Evolutionary conservation across 768 basidiomycete species (phyloP).

Genomic region (Agrocybe praecox): DNA sequence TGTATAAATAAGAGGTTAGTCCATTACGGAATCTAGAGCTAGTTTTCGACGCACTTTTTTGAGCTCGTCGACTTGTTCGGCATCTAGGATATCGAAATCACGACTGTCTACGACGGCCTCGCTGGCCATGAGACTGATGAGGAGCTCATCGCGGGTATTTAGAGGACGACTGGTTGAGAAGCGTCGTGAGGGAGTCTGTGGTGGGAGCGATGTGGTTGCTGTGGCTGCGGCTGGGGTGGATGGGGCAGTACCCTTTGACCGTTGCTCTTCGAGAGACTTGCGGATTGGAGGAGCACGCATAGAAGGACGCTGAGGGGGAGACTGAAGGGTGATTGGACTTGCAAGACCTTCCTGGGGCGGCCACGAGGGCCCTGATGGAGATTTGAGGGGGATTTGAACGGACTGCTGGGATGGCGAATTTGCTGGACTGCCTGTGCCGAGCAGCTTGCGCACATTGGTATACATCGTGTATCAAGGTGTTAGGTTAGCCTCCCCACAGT

Average conservation of each 20-base stretch:
- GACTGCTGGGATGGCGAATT: slow-evolving; percentile 20
- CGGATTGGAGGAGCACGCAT: neutral
- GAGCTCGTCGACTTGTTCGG: slow-evolving; percentile 50
- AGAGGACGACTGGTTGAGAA: slow-evolving; percentile 19
- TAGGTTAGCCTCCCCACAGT: neutral
- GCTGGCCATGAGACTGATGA: slow-evolving; percentile 88
- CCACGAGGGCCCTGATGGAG: slow-evolving; percentile 39
- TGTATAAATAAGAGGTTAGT: slow-evolving; percentile 30
- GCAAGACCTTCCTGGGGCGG: slow-evolving; percentile 38
- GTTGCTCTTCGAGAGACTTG: neutral
- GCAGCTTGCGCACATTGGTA: slow-evolving; percentile 65
- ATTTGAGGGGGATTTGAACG: slow-evolving; percentile 20
- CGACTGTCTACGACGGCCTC: slow-evolving; percentile 94
- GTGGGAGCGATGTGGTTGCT: neutral
- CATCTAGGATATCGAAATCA: slow-evolving; percentile 72
- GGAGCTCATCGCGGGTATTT: slow-evolving; percentile 78
- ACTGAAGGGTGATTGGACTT: slow-evolving; percentile 27
- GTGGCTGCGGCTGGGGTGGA: neutral
- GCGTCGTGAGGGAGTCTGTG: neutral
- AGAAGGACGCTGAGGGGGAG: slow-evolving; percentile 35
- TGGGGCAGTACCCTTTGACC: neutral
- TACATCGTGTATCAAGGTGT: slow-evolving; percentile 49
- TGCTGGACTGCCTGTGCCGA: slow-evolving; percentile 36
- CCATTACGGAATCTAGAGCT: neutral
- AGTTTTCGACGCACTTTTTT: slow-evolving; percentile 42